Conservation (phyloP, 2,329 filamentous ascomycete species). For the Colletotrichum sp. region DNA sequence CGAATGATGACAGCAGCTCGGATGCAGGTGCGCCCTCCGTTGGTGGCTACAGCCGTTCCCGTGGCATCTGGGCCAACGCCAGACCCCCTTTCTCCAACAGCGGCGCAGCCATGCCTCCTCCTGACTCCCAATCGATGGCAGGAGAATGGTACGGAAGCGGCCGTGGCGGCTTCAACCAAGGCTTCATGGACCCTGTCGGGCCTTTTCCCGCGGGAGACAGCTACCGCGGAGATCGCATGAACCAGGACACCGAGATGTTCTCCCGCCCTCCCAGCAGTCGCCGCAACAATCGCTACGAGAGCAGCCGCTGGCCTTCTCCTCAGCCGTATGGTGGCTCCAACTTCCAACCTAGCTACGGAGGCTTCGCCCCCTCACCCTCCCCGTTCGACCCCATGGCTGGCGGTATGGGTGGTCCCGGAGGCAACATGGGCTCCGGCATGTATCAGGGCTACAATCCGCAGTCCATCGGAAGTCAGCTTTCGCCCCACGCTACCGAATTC, state of each 20-base stretch:
- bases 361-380: slow-evolving; percentile 24
- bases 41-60: slow-evolving; percentile 56
- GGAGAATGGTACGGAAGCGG: slow-evolving; percentile 51
- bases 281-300: slow-evolving; percentile 48
- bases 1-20: slow-evolving; percentile 59
- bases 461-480: slow-evolving; percentile 69
- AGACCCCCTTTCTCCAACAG: slow-evolving; percentile 43
- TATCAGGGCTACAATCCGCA: slow-evolving; percentile 59
- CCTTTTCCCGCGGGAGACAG: slow-evolving; percentile 42
- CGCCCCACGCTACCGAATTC: slow-evolving; percentile 77
- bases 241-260: slow-evolving; percentile 53
- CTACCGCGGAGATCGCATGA: slow-evolving; percentile 51
- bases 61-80: slow-evolving; percentile 60
- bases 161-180: slow-evolving; percentile 39
- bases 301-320: slow-evolving; percentile 45
- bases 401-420: slow-evolving; percentile 36
- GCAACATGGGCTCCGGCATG: slow-evolving; percentile 45
- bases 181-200: slow-evolving; percentile 44
- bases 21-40: slow-evolving; percentile 62
- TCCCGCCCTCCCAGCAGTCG: slow-evolving; percentile 47
- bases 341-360: slow-evolving; percentile 28
- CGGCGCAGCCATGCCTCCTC: slow-evolving; percentile 33
- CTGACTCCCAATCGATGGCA: slow-evolving; percentile 35
- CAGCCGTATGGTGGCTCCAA: slow-evolving; percentile 38
- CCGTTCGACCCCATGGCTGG: slow-evolving; percentile 26